Base-by-base conservation (phyloP, 2,329 filamentous ascomycete genomes). In the Phoma sp. region DNA sequence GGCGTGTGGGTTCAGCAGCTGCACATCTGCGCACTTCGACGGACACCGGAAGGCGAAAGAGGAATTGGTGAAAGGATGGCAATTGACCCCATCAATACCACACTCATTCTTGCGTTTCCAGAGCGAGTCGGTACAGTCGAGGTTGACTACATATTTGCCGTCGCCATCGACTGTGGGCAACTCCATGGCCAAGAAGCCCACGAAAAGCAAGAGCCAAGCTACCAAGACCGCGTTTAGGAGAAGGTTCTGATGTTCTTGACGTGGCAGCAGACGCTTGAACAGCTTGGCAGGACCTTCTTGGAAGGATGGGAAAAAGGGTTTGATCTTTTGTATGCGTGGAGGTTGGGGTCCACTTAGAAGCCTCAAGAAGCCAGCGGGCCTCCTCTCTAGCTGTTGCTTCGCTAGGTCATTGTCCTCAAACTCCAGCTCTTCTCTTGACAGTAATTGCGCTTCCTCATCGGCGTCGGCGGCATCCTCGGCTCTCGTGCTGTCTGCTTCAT, bases 1-100 rank as follows among this genome's bases (percentile, higher is more conserved):
- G 6, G 90, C 89, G 58, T 88, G 84, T 19, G 89, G 88, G 62
- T 92, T 90, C 38, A 90, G 77, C 0, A 90, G 81, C 62, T 83
- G 80, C 48, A 85, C 84, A 68, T 81, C 84, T 19, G 81, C 81
- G 71, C 91, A 95, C 63, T 86, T 87, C 7, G 86, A 88, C 2
- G 89, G 85, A 67, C 91, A 95, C 43, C 86, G 81, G 68, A 95
- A 95, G 1, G 88, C 81, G 59, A 92, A 87, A 0, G 85, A 85
- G 45, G 79, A 83, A 58, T 86, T 86, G 55, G 81, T 83, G 69
- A 95, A 95, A 0, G 91, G 91, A 13, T 89, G 85, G 68, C 91
- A 95, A 52, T 86, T 79, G 51, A 86, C 84, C 7, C 91, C 91
- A 62, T 94, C 85, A 22, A 93, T 65, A 0, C 89, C 90, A 71